Evolutionary conservation across 257 asterid genomes (phyloP).

Genomic region (Solanum peruvianum): DNA sequence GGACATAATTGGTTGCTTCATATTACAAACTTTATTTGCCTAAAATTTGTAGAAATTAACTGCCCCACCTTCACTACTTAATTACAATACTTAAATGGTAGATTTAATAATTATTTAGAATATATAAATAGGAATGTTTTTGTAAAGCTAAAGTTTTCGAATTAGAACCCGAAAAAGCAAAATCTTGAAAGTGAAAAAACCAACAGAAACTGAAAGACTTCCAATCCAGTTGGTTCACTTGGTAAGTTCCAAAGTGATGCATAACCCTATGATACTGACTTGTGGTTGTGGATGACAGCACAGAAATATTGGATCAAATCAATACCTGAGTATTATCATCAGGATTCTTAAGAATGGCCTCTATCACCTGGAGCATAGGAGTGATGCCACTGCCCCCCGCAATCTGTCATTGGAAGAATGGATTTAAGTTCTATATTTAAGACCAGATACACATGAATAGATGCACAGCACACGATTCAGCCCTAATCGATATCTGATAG

Average conservation of each 20-base stretch:
- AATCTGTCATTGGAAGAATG: slow-evolving; percentile 34
- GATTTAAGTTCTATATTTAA: neutral
- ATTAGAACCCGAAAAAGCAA: neutral
- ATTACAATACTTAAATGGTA: neutral
- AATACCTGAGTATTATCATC: slow-evolving; percentile 82
- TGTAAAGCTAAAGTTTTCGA: neutral
- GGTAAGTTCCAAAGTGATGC: neutral
- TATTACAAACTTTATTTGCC: neutral
- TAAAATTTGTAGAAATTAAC: neutral
- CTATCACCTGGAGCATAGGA: slow-evolving; percentile 96
- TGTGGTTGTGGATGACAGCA: neutral
- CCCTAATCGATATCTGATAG: neutral
- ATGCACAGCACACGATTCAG: neutral
- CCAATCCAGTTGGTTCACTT: neutral
- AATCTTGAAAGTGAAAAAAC: neutral
- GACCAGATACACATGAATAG: neutral
- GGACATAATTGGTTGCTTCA: neutral
- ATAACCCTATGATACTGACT: neutral
- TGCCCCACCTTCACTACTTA: neutral
- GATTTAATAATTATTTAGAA: neutral
- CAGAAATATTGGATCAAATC: neutral
- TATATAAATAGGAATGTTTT: neutral
- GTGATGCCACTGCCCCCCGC: slow-evolving; percentile 97
- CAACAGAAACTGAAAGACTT: neutral
- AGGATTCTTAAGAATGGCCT: slow-evolving; percentile 81